A percentile compares a stretch with the other conserved stretches of the same genome.
Evolutionary conservation across 2,329 filamentous ascomycete species (phyloP).

Genomic region (Aspergillus ochraceus): DNA sequence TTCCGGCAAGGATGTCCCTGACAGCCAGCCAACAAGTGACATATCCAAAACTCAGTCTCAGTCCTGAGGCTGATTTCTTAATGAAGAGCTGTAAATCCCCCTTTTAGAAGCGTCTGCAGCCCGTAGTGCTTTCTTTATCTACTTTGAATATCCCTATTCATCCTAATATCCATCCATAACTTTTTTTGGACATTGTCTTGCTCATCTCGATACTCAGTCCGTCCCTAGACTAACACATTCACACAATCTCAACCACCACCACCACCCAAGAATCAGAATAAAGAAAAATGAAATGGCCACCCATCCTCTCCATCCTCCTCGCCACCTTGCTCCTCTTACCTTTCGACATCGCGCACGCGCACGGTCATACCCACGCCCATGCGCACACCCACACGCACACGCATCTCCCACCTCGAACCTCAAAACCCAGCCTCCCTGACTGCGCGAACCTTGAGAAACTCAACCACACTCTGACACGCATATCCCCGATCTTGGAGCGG

Average conservation of each 20-base stretch:
- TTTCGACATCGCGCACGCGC: neutral
- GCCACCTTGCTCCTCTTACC: neutral
- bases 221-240: neutral
- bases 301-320: neutral
- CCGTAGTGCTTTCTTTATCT: too few species aligned
- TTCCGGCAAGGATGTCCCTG: neutral
- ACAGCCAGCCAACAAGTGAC: neutral
- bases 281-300: neutral
- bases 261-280: neutral
- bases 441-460: slow-evolving; percentile 9
- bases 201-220: neutral
- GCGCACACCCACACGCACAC: neutral
- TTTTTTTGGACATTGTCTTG: too few species aligned
- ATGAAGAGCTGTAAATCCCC: too few species aligned
- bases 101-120: too few species aligned
- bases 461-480: slow-evolving; percentile 5
- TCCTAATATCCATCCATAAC: too few species aligned
- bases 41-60: neutral
- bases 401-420: neutral
- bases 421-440: neutral
- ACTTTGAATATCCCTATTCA: too few species aligned
- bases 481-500: slow-evolving; percentile 7
- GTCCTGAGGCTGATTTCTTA: neutral
- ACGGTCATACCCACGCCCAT: neutral
- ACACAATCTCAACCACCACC: neutral